Evolutionary conservation across 2,329 filamentous ascomycete species (phyloP).

Genomic region (Neospermospora avenae): DNA sequence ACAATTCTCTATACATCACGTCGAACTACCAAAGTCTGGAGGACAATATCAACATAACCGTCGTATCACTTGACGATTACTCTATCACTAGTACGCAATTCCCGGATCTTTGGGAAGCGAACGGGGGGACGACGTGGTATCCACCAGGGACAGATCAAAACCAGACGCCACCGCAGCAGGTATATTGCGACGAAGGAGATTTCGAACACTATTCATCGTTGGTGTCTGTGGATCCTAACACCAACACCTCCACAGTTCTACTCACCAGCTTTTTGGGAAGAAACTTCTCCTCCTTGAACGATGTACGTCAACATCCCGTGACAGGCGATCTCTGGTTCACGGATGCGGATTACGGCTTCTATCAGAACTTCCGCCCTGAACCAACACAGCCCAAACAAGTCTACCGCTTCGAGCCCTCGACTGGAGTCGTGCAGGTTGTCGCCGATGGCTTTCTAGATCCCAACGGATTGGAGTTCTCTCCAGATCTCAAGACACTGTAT

Average conservation of each 20-base stretch:
- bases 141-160: conserved; percentile 5
- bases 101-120: conserved; percentile 1
- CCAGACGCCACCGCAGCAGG: conserved; percentile 7
- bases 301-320: conserved; percentile 6
- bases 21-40: conserved; percentile 4
- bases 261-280: conserved; percentile 5
- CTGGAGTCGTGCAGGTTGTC: conserved; percentile 1
- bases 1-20: conserved; percentile 6
- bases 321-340: conserved; percentile 11
- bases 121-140: conserved; percentile 6
- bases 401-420: conserved; percentile 6
- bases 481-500: conserved; percentile 6
- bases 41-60: conserved; percentile 9
- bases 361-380: neutral
- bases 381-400: conserved; percentile 5
- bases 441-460: conserved; percentile 5
- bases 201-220: conserved; percentile 7
- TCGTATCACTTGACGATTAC: conserved; percentile 8
- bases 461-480: conserved; percentile 7
- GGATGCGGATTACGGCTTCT: conserved; percentile 6
- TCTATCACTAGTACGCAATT: conserved; percentile 7
- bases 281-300: conserved; percentile 9
- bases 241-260: conserved; percentile 1
- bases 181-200: conserved; percentile 6
- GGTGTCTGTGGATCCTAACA: conserved; percentile 1